Conservation (phyloP, 1,284 basidiomycete species). For the Trichosporon faecale region DNA sequence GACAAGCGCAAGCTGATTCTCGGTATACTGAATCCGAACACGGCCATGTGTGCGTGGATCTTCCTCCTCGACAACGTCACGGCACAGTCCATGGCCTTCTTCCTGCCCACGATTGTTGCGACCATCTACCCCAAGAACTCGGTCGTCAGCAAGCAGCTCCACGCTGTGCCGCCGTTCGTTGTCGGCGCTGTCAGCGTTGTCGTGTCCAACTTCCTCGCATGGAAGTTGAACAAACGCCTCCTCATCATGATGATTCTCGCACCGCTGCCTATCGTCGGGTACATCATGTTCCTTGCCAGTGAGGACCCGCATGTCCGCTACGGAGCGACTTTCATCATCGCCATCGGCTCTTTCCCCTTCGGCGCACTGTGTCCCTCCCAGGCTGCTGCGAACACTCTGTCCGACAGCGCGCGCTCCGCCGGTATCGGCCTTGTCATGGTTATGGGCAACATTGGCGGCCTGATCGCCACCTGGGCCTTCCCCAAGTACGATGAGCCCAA, state of each 20-base stretch:
- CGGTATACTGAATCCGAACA: slow-evolving; percentile 33
- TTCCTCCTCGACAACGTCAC: slow-evolving; percentile 52
- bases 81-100: slow-evolving; percentile 45
- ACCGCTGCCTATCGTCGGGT: slow-evolving; percentile 40
- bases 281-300: slow-evolving; percentile 34
- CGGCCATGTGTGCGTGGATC: slow-evolving; percentile 35
- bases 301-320: slow-evolving; percentile 8
- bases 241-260: slow-evolving; percentile 26
- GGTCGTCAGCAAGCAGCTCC: slow-evolving; percentile 45
- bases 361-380: slow-evolving; percentile 10
- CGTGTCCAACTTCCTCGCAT: neutral
- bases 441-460: slow-evolving; percentile 16
- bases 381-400: slow-evolving; percentile 15
- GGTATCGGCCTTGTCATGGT: neutral
- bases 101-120: slow-evolving; percentile 45
- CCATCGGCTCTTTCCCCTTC: slow-evolving; percentile 11
- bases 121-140: slow-evolving; percentile 47
- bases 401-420: slow-evolving; percentile 12
- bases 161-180: slow-evolving; percentile 48
- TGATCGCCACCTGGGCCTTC: slow-evolving; percentile 13
- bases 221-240: neutral
- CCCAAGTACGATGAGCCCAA: slow-evolving; percentile 8
- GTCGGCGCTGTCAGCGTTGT: slow-evolving; percentile 35
- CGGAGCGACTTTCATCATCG: slow-evolving; percentile 17
- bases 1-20: slow-evolving; percentile 27